Evolutionary conservation across 148 eudicot genomes (phyloP), one percentile per base, ranked within the genome.

Genomic region (Camellia granthamiana): DNA sequence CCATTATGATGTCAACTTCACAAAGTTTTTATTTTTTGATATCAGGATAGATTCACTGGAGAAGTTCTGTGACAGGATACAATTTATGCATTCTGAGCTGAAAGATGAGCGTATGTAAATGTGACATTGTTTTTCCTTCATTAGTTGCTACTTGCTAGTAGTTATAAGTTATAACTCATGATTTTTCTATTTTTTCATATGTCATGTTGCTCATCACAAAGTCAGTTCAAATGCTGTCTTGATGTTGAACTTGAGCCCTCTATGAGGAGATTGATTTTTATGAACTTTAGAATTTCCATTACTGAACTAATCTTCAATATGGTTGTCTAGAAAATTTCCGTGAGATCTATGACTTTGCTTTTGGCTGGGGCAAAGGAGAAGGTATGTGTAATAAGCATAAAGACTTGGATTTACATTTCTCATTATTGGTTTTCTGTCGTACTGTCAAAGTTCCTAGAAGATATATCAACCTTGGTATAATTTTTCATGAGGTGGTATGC

Each of bases 341-440:
- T 30, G 99, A 96, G 75, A 92, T 93, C 77, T 96, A 96, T 84
- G 88, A 86, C 84, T 96, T 92, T 82, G 93, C 99, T 67, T 96
- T 96, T 86, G 94, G 89, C 75, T 96, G n/a, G 99, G 99, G 99
- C 99, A 38, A 96, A 93, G 83, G 99, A 96, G 84, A 96, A 96
- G 98, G 99, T 96, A 89, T 49, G 79, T 5, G 3, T 78, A 55
- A 46, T n/a, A 30, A 69, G 64, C 64, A 38, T 43, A 59, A 55
- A 16, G 46, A 67, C 52, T 38, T 65, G 67, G 80, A 67, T 78
- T 77, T 54, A 23, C 9, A n/a, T 72, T 82, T 64, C 78, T 67
- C 16, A 7, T 69, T 58, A 38, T 46, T 67, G 5, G 23, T 30
- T n/a, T 67, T 16, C n/a, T 68, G 15, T 69, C 12, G 30, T 59